A percentile compares a stretch with the other conserved stretches of the same genome.
Conservation (phyloP, 163 green algal species). For the Picocystis sp. region DNA sequence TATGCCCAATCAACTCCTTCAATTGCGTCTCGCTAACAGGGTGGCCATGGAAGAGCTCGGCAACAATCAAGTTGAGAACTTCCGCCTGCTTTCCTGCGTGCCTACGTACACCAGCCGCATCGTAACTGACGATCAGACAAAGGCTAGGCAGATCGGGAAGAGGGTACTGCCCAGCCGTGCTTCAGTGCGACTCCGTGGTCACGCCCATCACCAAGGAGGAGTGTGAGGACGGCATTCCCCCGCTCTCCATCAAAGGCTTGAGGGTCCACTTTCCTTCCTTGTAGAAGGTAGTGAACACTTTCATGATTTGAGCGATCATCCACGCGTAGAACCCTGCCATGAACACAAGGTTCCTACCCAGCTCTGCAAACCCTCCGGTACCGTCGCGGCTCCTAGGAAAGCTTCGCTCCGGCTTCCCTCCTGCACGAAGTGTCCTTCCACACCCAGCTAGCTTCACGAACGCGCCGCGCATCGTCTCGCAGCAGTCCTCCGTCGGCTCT, state of each 20-base stretch:
- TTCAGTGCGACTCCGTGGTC: slow-evolving; percentile 59
- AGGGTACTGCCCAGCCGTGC: slow-evolving; percentile 49
- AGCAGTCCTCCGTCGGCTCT: too few species aligned
- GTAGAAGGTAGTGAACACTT: slow-evolving; percentile 72
- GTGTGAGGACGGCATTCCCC: slow-evolving; percentile 86
- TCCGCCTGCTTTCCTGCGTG: slow-evolving; percentile 47
- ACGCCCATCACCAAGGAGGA: slow-evolving; percentile 69
- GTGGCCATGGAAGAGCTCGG: slow-evolving; percentile 44
- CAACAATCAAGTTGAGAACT: slow-evolving; percentile 31
- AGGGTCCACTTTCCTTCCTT: slow-evolving; percentile 63
- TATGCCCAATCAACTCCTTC: slow-evolving; percentile 86
- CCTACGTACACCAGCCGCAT: slow-evolving; percentile 67
- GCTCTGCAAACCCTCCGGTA: slow-evolving; percentile 10
- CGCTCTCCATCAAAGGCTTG: slow-evolving; percentile 52
- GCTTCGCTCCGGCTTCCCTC: too few species aligned
- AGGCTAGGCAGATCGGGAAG: slow-evolving; percentile 57
- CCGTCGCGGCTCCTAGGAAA: too few species aligned
- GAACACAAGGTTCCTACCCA: slow-evolving; percentile 65
- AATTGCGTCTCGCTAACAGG: slow-evolving; percentile 53
- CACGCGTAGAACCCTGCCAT: slow-evolving; percentile 67
- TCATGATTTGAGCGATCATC: slow-evolving; percentile 62
- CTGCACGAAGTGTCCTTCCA: too few species aligned
- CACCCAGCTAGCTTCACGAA: too few species aligned
- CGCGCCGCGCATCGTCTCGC: too few species aligned
- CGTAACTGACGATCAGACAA: slow-evolving; percentile 86